A percentile compares a stretch with the other conserved stretches of the same genome.
These are phyloP conservation scores for Aspergillus sp. DNA, from an alignment of 2,329 filamentous ascomycete genomes.

Conservation along the genomic window DNA sequence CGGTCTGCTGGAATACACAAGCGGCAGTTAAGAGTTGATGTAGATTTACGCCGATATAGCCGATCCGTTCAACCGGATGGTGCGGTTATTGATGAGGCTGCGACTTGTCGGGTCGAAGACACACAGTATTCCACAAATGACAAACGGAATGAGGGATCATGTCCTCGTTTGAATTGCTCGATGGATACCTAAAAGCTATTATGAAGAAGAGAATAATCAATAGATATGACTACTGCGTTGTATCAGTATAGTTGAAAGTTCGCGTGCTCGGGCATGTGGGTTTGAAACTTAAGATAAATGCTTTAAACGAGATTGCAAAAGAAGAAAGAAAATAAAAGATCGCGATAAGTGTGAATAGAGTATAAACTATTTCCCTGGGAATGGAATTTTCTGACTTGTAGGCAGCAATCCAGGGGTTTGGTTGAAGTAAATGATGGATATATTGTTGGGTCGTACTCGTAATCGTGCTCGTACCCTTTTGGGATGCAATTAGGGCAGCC, in stretches of 20 bases:
- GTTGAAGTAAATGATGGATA: neutral
- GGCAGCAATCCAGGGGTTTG: neutral
- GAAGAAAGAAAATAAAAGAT: neutral
- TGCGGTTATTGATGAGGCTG: neutral
- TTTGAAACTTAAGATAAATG: neutral
- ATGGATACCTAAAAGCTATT: neutral
- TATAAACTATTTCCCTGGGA: neutral
- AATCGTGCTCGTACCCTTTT: neutral
- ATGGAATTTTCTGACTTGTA: too few relatives aligned
- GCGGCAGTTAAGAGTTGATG: too few relatives aligned
- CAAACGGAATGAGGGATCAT: conserved; percentile 3
- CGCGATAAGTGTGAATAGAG: neutral
- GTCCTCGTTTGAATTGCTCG: neutral
- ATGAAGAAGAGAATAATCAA: conserved; percentile 2
- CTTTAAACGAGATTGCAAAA: neutral
- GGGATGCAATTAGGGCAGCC: neutral
- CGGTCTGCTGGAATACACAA: neutral
- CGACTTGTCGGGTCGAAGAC: neutral
- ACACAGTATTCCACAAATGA: conserved; percentile 1
- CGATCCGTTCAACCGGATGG: neutral
- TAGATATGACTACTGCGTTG: conserved; percentile 2
- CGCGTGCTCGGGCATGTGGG: neutral
- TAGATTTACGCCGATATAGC: neutral
- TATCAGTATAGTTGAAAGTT: conserved; percentile 5
- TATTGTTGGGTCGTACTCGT: neutral